Evolutionary conservation across 2,329 filamentous ascomycete genomes (phyloP), one percentile per base, ranked within the genome.

Genomic region (Lachnellula subtilissima): DNA sequence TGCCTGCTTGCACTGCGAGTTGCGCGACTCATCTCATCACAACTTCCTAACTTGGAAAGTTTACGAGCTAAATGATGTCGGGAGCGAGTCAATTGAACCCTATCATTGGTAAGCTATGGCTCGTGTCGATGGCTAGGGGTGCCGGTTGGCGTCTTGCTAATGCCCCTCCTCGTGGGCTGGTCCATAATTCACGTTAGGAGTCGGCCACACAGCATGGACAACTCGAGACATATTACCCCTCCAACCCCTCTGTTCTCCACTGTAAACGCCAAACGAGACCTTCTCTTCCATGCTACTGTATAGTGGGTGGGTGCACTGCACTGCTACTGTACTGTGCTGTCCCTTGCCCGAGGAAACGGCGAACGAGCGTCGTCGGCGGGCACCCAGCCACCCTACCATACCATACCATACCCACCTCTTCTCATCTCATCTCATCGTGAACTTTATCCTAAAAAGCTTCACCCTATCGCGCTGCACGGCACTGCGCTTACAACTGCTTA

Each of bases 281-380:
- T 40, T 54, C 47, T 17, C 35, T 36, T 50, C 43, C n/a, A 32
- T 32, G 28, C 28, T 32, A 32, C 28, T 32, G 28, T 32, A n/a
- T 12, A 12, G 49, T 25, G 5, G 25, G 25, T 25, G 49, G 23
- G 19, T 51, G 6, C 15, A 15, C 6, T 17, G 50, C 14, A 23
- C 11, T 32, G 14, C 49, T 39, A 32, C 14, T 15, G 39, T n/a
- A 4, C 28, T 17, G 36, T 17, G 36, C 43, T 35, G 22, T 37
- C 43, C 36, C 42, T 58, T 58, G 56, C 47, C 57, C 54, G 57
- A 59, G 54, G 57, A 55, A 53, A 55, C 49, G 57, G 48, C 39
- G 54, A 53, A 37, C 42, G n/a, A 53, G 47, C 50, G 46, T 47
- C 43, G 15, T 17, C 22, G 14, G 5, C 17, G 5, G 12, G 23